These are phyloP conservation scores for Saccharomyces pastorianus DNA, from an alignment of 1,139 yeast genomes.

Conservation along the genomic window DNA sequence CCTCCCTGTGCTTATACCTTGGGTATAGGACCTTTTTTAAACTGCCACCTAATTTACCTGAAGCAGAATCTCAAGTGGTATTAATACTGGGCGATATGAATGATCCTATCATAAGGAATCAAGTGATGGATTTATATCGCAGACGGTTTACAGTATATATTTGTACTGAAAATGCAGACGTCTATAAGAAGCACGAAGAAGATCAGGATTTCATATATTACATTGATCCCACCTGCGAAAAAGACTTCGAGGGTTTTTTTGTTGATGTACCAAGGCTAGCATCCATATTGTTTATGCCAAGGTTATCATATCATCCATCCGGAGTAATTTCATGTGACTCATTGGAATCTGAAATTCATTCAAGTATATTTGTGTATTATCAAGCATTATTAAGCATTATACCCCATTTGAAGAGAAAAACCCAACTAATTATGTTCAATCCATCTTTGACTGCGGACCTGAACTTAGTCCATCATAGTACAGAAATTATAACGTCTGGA, in stretches of 20 bases:
- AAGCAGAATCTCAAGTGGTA: conserved; percentile 19
- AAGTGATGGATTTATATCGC: conserved; percentile 30
- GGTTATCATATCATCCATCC: conserved; percentile 26
- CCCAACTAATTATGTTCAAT: conserved; percentile 24
- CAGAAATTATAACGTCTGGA: conserved; percentile 25
- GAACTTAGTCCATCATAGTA: conserved; percentile 21
- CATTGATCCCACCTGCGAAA: conserved; percentile 20
- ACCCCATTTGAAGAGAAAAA: conserved; percentile 17
- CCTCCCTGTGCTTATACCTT: conserved; percentile 12
- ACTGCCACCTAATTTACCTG: conserved; percentile 19
- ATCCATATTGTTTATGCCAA: conserved; percentile 29
- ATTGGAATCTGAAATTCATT: conserved; percentile 20
- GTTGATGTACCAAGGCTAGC: conserved; percentile 12
- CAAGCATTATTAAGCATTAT: conserved; percentile 18
- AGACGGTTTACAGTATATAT: conserved; percentile 29
- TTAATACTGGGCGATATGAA: conserved; percentile 30
- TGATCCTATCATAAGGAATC: conserved; percentile 31
- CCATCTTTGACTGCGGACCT: conserved; percentile 27
- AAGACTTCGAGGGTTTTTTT: conserved; percentile 19
- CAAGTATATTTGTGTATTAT: conserved; percentile 21
- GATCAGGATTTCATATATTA: conserved; percentile 28
- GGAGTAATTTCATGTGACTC: conserved; percentile 20
- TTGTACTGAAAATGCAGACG: conserved; percentile 24
- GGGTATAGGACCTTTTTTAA: conserved; percentile 11
- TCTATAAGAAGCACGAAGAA: conserved; percentile 19